Conservation (phyloP, 2,329 filamentous ascomycete species). For the Chaetothyriales sp. region DNA sequence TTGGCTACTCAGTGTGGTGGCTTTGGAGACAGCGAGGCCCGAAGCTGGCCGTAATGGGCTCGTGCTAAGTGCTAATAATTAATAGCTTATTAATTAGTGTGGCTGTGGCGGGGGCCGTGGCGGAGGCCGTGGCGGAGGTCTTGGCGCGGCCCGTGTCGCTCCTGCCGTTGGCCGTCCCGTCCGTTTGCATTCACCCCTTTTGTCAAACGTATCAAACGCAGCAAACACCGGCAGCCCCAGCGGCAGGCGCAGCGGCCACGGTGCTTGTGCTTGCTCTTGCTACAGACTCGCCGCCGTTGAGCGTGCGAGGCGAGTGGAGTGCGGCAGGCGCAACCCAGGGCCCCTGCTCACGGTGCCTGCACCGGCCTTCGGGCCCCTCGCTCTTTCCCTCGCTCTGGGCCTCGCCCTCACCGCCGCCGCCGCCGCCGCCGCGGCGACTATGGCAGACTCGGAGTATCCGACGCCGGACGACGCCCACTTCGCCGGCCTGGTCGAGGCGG, state of each 20-base stretch:
- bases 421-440: neutral
- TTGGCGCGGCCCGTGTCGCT: neutral
- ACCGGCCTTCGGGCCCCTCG: neutral
- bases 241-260: too few relatives aligned
- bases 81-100: too few relatives aligned
- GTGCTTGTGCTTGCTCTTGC: too few relatives aligned
- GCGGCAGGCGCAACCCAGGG: too few relatives aligned
- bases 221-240: neutral
- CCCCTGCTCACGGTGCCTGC: too few relatives aligned
- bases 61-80: too few relatives aligned
- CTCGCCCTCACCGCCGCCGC: neutral
- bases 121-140: neutral
- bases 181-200: constrained; percentile 5
- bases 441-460: constrained; percentile 11
- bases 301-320: neutral
- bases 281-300: neutral
- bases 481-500: constrained; percentile 33
- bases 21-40: too few relatives aligned
- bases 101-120: neutral
- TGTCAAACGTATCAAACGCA: constrained; percentile 13
- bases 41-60: too few relatives aligned
- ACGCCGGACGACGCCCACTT: constrained; percentile 27
- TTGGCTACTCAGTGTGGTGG: neutral
- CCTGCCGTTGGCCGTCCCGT: constrained; percentile 3
- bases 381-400: neutral